Evolutionary conservation across 1,284 basidiomycete species (phyloP), one percentile per base, ranked within the genome.

Genomic region (Xanthoconium separans): DNA sequence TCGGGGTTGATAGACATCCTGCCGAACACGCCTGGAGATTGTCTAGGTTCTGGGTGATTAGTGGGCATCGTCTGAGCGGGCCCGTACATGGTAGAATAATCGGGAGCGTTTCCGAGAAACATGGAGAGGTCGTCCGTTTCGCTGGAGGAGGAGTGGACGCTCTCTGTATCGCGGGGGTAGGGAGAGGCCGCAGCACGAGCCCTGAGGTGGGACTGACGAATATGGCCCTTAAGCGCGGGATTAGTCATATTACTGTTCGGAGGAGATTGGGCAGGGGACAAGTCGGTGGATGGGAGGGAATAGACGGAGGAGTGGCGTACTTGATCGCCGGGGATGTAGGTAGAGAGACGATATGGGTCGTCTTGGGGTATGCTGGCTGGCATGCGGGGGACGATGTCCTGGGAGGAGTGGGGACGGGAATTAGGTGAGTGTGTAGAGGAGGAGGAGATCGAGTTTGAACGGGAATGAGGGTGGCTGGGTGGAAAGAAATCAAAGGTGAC

Each of bases 91-190:
- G 75, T 68, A 68, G 84, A 77, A 64, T 89, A 88, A 54, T 88
- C 84, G 53, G 77, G 69, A 29, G 78, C 65, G 57, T 77, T 76
- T 51, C 75, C 75, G 54, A 91, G 78, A 70, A 82, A 90, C 83
- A 90, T 84, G 60, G 86, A 77, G 59, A 91, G 80, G 70, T 91
- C 90, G 65, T 92, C 89, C 20, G 89, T 87, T 73, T 92, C 89
- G 73, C 84, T 87, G 45, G 88, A 90, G 37, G 89, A 91, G 13
- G 89, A 91, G 65, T 91, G 89, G 57, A 91, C 87, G 68, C 84
- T 87, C 75, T 91, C 88, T 22, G 85, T 83, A 68, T 91, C 89
- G 57, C 89, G 82, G 53, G 89, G 86, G 71, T 92, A 92, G 39
- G 89, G 89, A 51, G 88, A 90, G 40, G 87, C 84, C 51, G 84